A percentile compares a stretch with the other conserved stretches of the same genome.
Conservation (phyloP, 192 early-diverging fungal genomes). For the Gonapodya sp. region DNA sequence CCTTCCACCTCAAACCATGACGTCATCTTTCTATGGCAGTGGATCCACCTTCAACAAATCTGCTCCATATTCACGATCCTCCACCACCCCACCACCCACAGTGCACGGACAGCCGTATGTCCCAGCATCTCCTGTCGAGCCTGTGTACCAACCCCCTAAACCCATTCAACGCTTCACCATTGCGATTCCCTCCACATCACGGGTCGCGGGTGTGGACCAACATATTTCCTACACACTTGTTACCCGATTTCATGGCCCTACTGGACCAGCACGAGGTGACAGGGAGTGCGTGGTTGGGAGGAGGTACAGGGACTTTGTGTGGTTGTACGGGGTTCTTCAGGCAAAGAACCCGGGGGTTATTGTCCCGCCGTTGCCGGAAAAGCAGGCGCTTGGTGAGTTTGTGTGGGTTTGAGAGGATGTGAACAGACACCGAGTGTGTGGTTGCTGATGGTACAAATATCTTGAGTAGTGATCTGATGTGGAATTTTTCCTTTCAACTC, state of each 20-base stretch:
- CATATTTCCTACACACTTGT: background rate
- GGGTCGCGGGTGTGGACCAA: background rate
- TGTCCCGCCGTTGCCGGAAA: conserved; percentile 87
- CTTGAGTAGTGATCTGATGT: no score
- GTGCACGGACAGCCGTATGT: background rate
- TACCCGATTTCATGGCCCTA: background rate
- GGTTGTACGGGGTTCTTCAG: conserved; percentile 79
- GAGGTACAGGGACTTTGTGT: conserved; percentile 86
- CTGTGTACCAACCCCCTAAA: background rate
- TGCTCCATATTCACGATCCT: background rate
- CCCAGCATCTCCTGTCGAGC: background rate
- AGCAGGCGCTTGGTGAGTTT: conserved; percentile 68
- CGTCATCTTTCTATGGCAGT: background rate
- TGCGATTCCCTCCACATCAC: background rate
- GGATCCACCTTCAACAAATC: background rate
- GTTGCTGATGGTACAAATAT: no score
- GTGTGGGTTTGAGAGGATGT: no score
- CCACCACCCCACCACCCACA: background rate
- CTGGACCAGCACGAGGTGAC: conserved; percentile 53
- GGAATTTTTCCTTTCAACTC: no score
- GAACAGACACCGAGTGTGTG: background rate
- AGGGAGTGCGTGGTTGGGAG: conserved; percentile 73
- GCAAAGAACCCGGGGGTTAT: conserved; percentile 75
- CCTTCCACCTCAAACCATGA: background rate
- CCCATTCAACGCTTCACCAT: background rate